phyloP scores from a whole-genome alignment of 192 early-diverging fungal genomes.

The Phlyctochytrium planicorne region DNA sequence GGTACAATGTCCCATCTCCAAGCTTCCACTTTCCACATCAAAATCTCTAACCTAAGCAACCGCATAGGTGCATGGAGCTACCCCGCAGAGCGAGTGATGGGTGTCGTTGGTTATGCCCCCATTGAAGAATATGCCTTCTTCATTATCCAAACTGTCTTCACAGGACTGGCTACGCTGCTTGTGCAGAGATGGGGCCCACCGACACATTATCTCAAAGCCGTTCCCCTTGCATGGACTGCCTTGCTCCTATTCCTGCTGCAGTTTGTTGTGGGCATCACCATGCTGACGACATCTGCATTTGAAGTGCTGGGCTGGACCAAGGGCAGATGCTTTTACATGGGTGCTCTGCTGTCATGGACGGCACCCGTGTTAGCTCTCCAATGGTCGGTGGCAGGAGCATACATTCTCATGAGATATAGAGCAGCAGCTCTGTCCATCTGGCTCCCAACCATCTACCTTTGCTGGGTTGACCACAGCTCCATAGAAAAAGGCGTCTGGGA shows the following conservation, averaged over 20 bases:
- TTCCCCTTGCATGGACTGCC: not conserved
- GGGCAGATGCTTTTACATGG: slow-evolving; percentile 40
- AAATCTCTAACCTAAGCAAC: too few relatives aligned
- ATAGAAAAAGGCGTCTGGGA: slow-evolving; percentile 46
- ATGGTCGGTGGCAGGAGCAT: slow-evolving; percentile 49
- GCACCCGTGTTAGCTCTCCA: slow-evolving; percentile 47
- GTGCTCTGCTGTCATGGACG: slow-evolving; percentile 45
- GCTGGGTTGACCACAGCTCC: slow-evolving; percentile 46
- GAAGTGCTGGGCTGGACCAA: not conserved
- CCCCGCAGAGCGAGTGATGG: slow-evolving; percentile 38
- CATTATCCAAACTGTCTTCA: slow-evolving; percentile 52
- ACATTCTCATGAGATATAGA: slow-evolving; percentile 34
- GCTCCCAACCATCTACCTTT: slow-evolving; percentile 47
- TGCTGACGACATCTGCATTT: not conserved
- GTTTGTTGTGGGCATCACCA: not conserved
- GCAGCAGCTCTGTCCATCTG: slow-evolving; percentile 18
- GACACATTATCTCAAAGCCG: slow-evolving; percentile 18
- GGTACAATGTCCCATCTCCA: too few relatives aligned
- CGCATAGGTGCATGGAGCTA: slow-evolving; percentile 53
- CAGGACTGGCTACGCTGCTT: slow-evolving; percentile 16
- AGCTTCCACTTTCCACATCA: too few relatives aligned
- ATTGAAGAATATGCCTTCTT: slow-evolving; percentile 62
- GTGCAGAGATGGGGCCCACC: slow-evolving; percentile 15
- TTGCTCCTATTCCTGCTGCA: not conserved
- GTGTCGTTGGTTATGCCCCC: slow-evolving; percentile 58